phyloP scores from a whole-genome alignment of 2,329 filamentous ascomycete species.

The Coniosporium tulheliwenetii region DNA sequence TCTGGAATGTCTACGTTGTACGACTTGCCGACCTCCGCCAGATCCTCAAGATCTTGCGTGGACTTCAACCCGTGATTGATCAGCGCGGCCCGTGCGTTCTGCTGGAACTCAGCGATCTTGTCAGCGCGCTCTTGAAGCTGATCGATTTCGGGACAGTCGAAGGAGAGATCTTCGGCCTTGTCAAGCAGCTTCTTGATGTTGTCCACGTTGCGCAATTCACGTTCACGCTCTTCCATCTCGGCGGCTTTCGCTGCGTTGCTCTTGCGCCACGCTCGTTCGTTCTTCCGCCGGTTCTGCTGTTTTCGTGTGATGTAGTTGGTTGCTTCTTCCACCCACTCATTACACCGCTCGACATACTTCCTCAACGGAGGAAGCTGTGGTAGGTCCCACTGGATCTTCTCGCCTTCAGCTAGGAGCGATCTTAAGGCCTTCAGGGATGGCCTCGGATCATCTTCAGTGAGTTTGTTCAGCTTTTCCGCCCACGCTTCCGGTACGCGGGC shows the following conservation, averaged over 20 bases:
- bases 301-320: conserved; percentile 93
- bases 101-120: conserved; percentile 72
- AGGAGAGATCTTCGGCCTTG: conserved; percentile 74
- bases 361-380: conserved; percentile 67
- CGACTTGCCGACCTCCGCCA: conserved; percentile 75
- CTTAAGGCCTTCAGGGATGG: conserved; percentile 79
- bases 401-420: conserved; percentile 75
- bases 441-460: conserved; percentile 68
- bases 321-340: conserved; percentile 95
- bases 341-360: conserved; percentile 87
- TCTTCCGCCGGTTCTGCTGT: conserved; percentile 92
- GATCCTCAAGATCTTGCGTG: conserved; percentile 66
- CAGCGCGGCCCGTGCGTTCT: conserved; percentile 55
- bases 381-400: conserved; percentile 86
- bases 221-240: conserved; percentile 70
- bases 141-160: conserved; percentile 82
- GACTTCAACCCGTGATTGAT: conserved; percentile 47
- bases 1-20: conserved; percentile 90
- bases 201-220: conserved; percentile 73
- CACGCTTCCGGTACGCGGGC: conserved; percentile 73
- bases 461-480: conserved; percentile 76
- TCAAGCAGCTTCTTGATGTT: conserved; percentile 75
- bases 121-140: conserved; percentile 74
- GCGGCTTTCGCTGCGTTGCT: conserved; percentile 52
- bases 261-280: conserved; percentile 72